A percentile compares a stretch with the other conserved stretches of the same genome.
Evolutionary conservation across 345 rosid species (phyloP).

Genomic region (Pistacia vera): DNA sequence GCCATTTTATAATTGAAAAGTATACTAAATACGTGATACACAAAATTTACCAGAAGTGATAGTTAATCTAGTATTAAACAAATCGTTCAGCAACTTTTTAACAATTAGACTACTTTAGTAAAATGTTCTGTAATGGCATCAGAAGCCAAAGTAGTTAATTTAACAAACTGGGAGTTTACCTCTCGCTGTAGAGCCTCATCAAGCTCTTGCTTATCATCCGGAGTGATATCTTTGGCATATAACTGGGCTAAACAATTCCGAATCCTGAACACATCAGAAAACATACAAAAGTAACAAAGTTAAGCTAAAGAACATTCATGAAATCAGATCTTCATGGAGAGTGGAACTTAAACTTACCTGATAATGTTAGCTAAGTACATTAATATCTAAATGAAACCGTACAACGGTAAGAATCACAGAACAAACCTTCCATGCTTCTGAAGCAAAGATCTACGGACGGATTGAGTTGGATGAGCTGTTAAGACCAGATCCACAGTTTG

Average conservation of each 20-base stretch:
- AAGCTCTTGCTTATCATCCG: slow-evolving; percentile 98
- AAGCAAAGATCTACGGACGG: slow-evolving; percentile 93
- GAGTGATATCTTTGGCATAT: slow-evolving; percentile 93
- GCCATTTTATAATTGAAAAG: background rate
- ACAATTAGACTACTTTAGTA: background rate
- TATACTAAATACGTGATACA: background rate
- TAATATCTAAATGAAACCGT: slow-evolving; percentile 7
- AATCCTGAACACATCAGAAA: slow-evolving; percentile 53
- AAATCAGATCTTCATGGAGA: slow-evolving; percentile 10
- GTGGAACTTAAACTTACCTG: background rate
- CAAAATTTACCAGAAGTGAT: background rate
- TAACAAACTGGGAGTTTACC: slow-evolving; percentile 39
- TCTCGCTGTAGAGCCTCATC: slow-evolving; percentile 96
- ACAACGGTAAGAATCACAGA: background rate
- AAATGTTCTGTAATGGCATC: background rate
- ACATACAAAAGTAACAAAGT: background rate
- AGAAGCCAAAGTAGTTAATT: background rate
- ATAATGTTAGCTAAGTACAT: background rate
- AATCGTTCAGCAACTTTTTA: background rate
- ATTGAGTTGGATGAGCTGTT: slow-evolving; percentile 99
- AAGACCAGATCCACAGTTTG: slow-evolving; percentile 97
- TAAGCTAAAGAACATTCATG: background rate
- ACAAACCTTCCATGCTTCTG: slow-evolving; percentile 94
- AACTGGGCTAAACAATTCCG: slow-evolving; percentile 84
- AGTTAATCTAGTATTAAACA: background rate